Base-by-base conservation (phyloP, 129 eudicot species). In the Logfia minima region DNA sequence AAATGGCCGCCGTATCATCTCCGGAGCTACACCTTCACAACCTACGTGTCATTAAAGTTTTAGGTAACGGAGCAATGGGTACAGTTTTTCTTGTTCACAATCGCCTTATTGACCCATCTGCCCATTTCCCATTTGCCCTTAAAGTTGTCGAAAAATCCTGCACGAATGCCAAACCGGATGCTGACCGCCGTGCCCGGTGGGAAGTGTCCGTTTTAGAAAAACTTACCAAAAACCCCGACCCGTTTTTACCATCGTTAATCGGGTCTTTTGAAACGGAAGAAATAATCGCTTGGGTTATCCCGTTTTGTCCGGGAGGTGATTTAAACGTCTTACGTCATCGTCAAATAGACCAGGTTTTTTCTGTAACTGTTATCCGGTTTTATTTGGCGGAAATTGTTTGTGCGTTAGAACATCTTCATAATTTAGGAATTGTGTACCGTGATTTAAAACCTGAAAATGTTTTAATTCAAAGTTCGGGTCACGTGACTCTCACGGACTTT, bases 21-120 rank as follows among this genome's bases (percentile, higher is more conserved):
- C 85, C 87, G 77, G 87, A 82, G 72, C 82, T 87, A 2, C 67
- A 84, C 56, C 59, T 89, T 14, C 68, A 83, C 66, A 84, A 83
- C 77, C 84, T 91, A 7, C 72, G 80, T 8, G 96, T 90, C 75
- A 66, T 87, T 8, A 85, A 87, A 81, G 82, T 93, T 26, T 83
- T 93, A 48, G 98, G 98, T 62, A 90, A 83, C 65, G 98, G 98
- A 8, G 98, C 98, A 34, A 88, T 83, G 79, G 98, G 98, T 22
- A 93, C 98, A 1, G 98, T 93, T 16, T 86, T 93, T 75, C 86
- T 93, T 8, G 98, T 88, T 69, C 82, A 89, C 75, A 84, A 90
- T 66, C 72, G 3, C 19, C 29, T 68, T 68, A 62, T 82, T 67
- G 87, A 87, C 84, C 88, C 92, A 16, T 66, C 79, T 2, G 81